phyloP scores from a whole-genome alignment of 2,329 filamentous ascomycete genomes.

The Cladosporium colombiae region DNA sequence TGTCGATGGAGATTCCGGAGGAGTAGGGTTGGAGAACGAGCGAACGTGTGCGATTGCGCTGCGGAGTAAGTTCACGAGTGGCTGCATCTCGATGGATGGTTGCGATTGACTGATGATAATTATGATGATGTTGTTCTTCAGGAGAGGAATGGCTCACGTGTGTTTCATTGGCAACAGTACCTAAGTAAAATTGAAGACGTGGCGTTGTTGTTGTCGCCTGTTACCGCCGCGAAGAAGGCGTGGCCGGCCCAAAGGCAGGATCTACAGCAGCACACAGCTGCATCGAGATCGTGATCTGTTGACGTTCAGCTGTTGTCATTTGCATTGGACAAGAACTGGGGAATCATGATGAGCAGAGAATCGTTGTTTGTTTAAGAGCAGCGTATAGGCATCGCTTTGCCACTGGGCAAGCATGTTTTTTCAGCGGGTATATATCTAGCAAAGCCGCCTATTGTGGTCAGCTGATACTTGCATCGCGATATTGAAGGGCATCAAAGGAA shows the following conservation, averaged over 20 bases:
- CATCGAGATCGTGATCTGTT: neutral
- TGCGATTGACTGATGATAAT: too few species aligned
- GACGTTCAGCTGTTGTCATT: neutral
- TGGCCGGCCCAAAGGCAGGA: neutral
- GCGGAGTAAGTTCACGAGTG: neutral
- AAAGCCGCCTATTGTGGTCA: conserved; percentile 10
- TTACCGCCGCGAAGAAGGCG: neutral
- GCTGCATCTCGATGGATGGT: neutral
- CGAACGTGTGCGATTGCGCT: neutral
- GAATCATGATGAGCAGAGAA: neutral
- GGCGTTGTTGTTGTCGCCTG: neutral
- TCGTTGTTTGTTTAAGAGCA: neutral
- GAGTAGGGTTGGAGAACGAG: neutral
- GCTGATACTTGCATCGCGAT: conserved; percentile 3
- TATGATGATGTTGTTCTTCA: too few species aligned
- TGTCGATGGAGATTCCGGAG: neutral
- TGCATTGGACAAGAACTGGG: neutral
- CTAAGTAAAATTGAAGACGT: neutral
- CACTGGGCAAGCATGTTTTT: conserved; percentile 13
- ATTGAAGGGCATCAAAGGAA: neutral
- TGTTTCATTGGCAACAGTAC: too few species aligned
- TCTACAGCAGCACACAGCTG: neutral
- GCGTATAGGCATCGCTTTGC: neutral
- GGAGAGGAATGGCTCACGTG: too few species aligned
- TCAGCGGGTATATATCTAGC: conserved; percentile 13